phyloP scores from a whole-genome alignment of 805 yeast genomes.

The Scheffersomyces amazonensis region DNA sequence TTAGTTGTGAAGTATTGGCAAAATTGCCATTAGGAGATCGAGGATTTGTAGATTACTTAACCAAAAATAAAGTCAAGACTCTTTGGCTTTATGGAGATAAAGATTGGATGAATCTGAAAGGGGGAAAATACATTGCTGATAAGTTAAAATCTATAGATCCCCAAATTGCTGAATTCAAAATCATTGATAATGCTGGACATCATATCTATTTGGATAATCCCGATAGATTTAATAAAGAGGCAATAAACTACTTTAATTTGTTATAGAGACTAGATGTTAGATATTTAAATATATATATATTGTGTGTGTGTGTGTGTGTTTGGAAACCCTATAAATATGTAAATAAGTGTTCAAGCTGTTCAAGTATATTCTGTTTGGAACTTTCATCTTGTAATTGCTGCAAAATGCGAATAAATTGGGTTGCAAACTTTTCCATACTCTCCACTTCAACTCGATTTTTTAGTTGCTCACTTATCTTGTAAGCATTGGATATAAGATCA shows the following conservation, averaged over 20 bases:
- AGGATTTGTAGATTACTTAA: conserved; percentile 29
- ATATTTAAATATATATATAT: too few relatives aligned
- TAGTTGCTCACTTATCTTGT: conserved; percentile 29
- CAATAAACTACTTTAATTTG: conserved; percentile 20
- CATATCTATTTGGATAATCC: conserved; percentile 43
- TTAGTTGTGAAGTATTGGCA: conserved; percentile 39
- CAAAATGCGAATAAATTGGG: background rate
- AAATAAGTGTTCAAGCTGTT: too few relatives aligned
- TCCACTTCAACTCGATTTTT: conserved; percentile 23
- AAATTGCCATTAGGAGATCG: conserved; percentile 39
- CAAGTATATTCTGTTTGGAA: too few relatives aligned
- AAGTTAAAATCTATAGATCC: conserved; percentile 16
- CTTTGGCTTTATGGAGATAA: conserved; percentile 41
- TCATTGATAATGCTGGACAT: conserved; percentile 38
- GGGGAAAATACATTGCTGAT: conserved; percentile 32
- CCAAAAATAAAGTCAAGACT: conserved; percentile 17
- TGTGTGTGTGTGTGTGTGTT: background rate
- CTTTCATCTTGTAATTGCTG: background rate
- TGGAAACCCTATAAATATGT: too few relatives aligned
- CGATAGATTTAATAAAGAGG: conserved; percentile 21
- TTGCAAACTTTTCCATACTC: background rate
- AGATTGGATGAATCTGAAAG: conserved; percentile 43
- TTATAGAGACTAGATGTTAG: too few relatives aligned
- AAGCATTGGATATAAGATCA: conserved; percentile 45
- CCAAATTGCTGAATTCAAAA: conserved; percentile 15